Base-by-base conservation (phyloP, 495 filamentous ascomycete genomes). In the Penicillium argentinense region DNA sequence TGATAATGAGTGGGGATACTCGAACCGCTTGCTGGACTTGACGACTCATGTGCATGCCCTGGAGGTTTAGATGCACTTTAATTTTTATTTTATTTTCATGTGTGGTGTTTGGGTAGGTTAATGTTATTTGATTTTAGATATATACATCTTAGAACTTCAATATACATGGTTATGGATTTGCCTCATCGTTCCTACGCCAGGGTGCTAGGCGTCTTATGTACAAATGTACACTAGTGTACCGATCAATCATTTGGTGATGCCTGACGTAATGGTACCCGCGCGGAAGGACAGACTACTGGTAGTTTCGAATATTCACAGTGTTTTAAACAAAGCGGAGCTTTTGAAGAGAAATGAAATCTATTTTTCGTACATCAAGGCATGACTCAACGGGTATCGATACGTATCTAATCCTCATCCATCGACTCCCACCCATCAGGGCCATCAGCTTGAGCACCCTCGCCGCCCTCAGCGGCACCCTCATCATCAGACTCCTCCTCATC, bases 381-480 rank as follows among this genome's bases (percentile, higher is more conserved):
- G 51, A 57, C 47, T 60, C 48, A 47, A 51, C 52, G 56, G 59
- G 54, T 65, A 36, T 36, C 33, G 16, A n/a, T 33, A 39, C 38
- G 21, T 30, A 47, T 39, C 47, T 67, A 84, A 59, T 88, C 84
- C 68, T 95, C 91, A 50, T 95, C 89, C 91, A 95, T 95, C 25
- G 87, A 92, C 67, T 96, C 91, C 74, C 84, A 91, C 13, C 83
- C 86, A 69, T 84, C 78, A 8, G 53, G 62, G 9, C 66, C 74
- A 18, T 47, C 71, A 14, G 55, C 64, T 11, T 48, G 63, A n/a
- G 48, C 56, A 40, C 69, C 76, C 14, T 65, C 75, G 33, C 74
- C 82, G 27, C 68, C 75, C 52, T 82, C 80, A 25, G 69, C 81
- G n/a, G 54, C 79, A n/a, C 65, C 79, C 16, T 79, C 85, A 5